Base-by-base conservation (phyloP, 2,329 filamentous ascomycete genomes). In the Nothomitra cinnamomea region DNA sequence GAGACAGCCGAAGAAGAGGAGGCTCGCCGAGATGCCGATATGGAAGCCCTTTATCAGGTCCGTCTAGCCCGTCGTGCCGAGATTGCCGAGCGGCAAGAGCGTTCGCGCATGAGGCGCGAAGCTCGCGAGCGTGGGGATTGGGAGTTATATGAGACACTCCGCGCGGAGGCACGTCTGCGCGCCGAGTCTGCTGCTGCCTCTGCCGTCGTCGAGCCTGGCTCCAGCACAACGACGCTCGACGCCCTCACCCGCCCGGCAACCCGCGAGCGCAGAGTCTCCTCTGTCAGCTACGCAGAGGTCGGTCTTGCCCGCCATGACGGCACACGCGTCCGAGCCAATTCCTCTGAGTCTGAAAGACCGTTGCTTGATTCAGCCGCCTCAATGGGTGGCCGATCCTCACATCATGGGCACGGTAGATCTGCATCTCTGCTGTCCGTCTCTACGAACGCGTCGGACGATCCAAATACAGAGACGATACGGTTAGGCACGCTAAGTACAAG, bases 1-100 rank as follows among this genome's bases (percentile, higher is more conserved):
- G 82, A 86, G 62, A 87, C 83, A 0, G 76, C 73, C 7, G 86
- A 94, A 52, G 84, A 88, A 53, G 80, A 94, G 58, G 87, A 94
- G 64, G 68, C 70, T 1, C 71, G 87, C 53, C 77, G 92, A 12
- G 88, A 96, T 58, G 79, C 87, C 25, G 87, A 95, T 66, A 96
- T 96, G 92, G 85, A 92, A 57, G 79, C 85, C 0, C 68, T 96
- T 41, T 96, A 94, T 65, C 87, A 94, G 65, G 90, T 96, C 56
- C 82, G 92, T 12, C 64, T 85, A 12, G 80, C 86, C 17, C 78
- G 92, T 53, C 79, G 89, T 52, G 74, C 78, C 54, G 84, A 94
- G 64, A 74, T 83, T 40, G 78, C 79, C 3, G 87, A 92, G 57
- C 80, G 87, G 3, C 86, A 94, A 59, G 81, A 84, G 58, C 73